Evolutionary conservation across 1,139 yeast genomes (phyloP).

Genomic region (Arxiozyma bovina): DNA sequence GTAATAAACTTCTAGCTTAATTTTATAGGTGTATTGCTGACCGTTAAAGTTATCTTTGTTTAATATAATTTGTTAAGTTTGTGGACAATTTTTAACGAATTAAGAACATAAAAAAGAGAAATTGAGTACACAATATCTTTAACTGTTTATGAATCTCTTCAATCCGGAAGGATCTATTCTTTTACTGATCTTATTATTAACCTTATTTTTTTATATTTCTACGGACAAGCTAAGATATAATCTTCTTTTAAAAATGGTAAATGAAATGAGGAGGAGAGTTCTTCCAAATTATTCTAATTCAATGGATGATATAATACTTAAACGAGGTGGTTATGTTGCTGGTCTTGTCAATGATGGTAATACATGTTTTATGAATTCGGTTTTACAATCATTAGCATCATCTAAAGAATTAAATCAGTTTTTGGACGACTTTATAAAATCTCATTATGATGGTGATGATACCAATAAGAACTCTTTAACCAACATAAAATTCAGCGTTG

Average conservation of each 20-base stretch:
- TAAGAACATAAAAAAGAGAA: background rate
- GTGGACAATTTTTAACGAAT: background rate
- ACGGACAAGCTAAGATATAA: slow-evolving; percentile 1
- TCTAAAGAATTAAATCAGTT: slow-evolving; percentile 53
- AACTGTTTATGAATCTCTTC: slow-evolving; percentile 2
- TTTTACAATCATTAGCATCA: slow-evolving; percentile 74
- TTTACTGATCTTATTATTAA: background rate
- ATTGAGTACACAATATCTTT: background rate
- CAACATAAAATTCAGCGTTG: slow-evolving; percentile 38
- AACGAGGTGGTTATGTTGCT: slow-evolving; percentile 65
- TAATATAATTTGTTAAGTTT: background rate
- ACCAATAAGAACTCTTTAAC: slow-evolving; percentile 14
- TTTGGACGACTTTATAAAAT: slow-evolving; percentile 43
- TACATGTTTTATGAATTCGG: slow-evolving; percentile 90
- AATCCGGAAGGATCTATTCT: background rate
- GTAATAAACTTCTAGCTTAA: too few relatives aligned
- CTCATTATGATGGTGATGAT: slow-evolving; percentile 5
- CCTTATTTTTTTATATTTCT: slow-evolving; percentile 1
- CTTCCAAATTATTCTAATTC: slow-evolving; percentile 2
- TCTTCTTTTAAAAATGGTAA: slow-evolving; percentile 3
- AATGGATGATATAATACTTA: slow-evolving; percentile 18
- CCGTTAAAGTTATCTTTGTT: background rate
- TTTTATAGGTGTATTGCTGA: background rate
- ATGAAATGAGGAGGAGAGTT: slow-evolving; percentile 4
- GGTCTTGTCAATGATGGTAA: slow-evolving; percentile 86